Conservation (phyloP, 768 basidiomycete genomes). For the Pulveroboletus sp. region DNA sequence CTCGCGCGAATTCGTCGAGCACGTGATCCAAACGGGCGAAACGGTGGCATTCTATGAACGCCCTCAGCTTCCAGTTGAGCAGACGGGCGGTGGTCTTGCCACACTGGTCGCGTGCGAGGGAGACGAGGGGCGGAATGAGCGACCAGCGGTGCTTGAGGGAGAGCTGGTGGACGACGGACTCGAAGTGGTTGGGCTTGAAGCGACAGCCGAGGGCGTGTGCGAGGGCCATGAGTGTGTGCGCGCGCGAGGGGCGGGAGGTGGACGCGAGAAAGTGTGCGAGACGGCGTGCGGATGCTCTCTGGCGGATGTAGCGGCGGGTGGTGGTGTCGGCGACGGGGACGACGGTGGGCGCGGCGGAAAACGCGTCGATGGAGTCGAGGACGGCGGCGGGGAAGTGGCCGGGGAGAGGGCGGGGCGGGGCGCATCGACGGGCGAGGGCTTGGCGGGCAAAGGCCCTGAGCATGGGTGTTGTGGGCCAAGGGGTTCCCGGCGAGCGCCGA, state of each 20-base stretch:
- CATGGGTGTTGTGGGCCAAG: slow-evolving; percentile 52
- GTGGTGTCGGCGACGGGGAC: slow-evolving; percentile 16
- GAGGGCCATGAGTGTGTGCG: slow-evolving; percentile 45
- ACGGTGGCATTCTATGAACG: slow-evolving; percentile 52
- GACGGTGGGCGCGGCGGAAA: slow-evolving; percentile 13
- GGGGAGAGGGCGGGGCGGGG: neutral
- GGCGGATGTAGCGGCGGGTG: slow-evolving; percentile 26
- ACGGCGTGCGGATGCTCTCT: slow-evolving; percentile 31
- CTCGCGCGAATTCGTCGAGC: slow-evolving; percentile 48
- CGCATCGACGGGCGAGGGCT: too few relatives aligned
- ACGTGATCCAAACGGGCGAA: slow-evolving; percentile 45
- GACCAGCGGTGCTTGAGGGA: slow-evolving; percentile 49
- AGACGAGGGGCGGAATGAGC: slow-evolving; percentile 45
- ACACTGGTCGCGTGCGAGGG: slow-evolving; percentile 47
- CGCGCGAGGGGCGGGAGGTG: slow-evolving; percentile 37
- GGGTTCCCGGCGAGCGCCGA: neutral
- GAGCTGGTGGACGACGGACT: slow-evolving; percentile 49
- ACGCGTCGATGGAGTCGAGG: slow-evolving; percentile 25
- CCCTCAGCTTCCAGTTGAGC: slow-evolving; percentile 69
- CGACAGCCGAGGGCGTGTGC: slow-evolving; percentile 48
- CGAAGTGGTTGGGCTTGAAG: slow-evolving; percentile 56
- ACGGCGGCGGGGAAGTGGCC: slow-evolving; percentile 24
- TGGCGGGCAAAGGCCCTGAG: slow-evolving; percentile 61
- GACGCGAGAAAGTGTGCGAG: slow-evolving; percentile 35
- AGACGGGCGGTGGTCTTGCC: slow-evolving; percentile 52